Base-by-base conservation (phyloP, 2,329 filamentous ascomycete species). In the Coleophoma eucalyptorum region DNA sequence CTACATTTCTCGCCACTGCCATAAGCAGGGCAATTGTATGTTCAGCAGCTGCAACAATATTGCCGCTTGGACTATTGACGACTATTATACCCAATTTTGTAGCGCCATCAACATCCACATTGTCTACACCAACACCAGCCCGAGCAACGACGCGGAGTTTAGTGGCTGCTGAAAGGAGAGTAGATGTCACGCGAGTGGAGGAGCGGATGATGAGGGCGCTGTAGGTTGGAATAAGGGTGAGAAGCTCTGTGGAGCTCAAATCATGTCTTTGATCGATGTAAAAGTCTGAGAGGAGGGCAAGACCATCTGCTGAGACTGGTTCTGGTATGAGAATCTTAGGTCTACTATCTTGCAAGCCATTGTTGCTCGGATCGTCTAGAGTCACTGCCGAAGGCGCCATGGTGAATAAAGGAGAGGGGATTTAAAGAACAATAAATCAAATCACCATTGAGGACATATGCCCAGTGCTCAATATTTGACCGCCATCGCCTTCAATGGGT, bases 41-140 rank as follows among this genome's bases (percentile, higher is more conserved):
- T 64, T 91, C 88, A 0, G 88, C 88, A 0, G 89, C 89, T 0
- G 89, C 89, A 51, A 87, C 81, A 58, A 92, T 90, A 64, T 94
- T 94, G 2, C 89, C 89, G 16, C 81, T 80, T 0, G 89, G 89
- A 21, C 82, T 87, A 67, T 93, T 94, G 50, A 93, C 84, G 2
- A 94, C 89, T 46, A 92, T 84, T 53, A 93, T 84, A 18, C 89
- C 89, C 49, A 83, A 75, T 37, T 79, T 75, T 0, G 88, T 93
- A 3, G 89, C 89, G 7, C 83, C 80, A 33, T 81, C 74, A 0
- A 93, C 84, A 63, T 93, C 79, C 45, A 94, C 89, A 69, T 93
- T 92, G 70, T 93, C 88, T 20, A 93, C 87, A 32, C 87, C 89
- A 1, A 93, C 89, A 12, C 89, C 89, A 12, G 89, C 89, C 54